Evolutionary conservation across 495 filamentous ascomycete species (phyloP).

Genomic region (Staphylotrichum longicolle): DNA sequence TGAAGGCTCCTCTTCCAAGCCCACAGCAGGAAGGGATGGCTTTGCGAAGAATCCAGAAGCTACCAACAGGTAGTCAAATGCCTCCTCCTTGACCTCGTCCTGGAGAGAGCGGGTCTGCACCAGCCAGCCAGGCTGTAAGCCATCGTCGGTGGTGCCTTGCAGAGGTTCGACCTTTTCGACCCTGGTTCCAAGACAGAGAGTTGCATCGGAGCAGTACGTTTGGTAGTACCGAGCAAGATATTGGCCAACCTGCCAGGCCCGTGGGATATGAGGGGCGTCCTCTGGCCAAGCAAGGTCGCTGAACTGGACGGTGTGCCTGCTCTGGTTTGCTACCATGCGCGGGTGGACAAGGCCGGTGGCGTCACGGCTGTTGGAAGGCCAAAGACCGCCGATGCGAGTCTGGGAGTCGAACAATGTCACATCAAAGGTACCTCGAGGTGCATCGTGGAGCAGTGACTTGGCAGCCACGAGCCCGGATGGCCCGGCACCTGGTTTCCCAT

Average conservation of each 20-base stretch:
- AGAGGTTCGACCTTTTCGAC: conserved; percentile 51
- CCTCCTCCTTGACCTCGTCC: conserved; percentile 29
- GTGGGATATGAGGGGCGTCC: conserved; percentile 61
- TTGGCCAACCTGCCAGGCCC: conserved; percentile 69
- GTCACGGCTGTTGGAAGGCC: conserved; percentile 54
- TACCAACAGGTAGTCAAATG: conserved; percentile 72
- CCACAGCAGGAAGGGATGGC: conserved; percentile 53
- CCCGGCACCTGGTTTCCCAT: conserved; percentile 59
- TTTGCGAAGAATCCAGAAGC: conserved; percentile 74
- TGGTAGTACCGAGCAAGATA: conserved; percentile 66
- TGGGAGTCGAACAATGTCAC: conserved; percentile 71
- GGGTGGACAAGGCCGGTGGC: conserved; percentile 55
- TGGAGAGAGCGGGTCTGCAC: conserved; percentile 45
- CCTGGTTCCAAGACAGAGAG: conserved; percentile 51
- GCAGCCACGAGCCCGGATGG: conserved; percentile 79
- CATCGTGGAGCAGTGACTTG: conserved; percentile 69
- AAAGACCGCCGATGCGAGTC: conserved; percentile 69
- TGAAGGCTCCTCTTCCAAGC: conserved; percentile 28
- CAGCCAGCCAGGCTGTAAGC: conserved; percentile 47
- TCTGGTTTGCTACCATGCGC: conserved; percentile 75
- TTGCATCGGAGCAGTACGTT: conserved; percentile 51
- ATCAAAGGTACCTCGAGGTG: conserved; percentile 54
- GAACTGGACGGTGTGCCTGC: conserved; percentile 73
- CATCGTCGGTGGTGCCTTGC: conserved; percentile 8
- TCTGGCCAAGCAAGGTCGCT: conserved; percentile 70